Conservation (phyloP, 805 yeast species). For the Metschnikowia hibisci region DNA sequence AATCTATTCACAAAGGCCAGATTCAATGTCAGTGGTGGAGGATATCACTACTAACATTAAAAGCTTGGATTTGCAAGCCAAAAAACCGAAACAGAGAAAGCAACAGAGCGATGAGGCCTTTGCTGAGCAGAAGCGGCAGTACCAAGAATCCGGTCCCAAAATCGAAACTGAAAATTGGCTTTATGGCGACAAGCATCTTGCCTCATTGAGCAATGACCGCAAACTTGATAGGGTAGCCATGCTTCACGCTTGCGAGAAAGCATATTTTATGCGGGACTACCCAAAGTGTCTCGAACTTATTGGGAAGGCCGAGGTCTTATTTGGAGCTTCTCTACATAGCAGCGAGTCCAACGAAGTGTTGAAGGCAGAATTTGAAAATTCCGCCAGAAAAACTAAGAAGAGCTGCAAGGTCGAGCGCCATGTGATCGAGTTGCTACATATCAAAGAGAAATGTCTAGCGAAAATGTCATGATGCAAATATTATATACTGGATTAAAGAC, state of each 20-base stretch:
- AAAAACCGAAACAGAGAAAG: constrained; percentile 43
- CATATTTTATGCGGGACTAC: constrained; percentile 56
- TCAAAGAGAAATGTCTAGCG: constrained; percentile 34
- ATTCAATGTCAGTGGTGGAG: neutral
- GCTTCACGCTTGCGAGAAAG: constrained; percentile 58
- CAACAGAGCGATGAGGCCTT: constrained; percentile 69
- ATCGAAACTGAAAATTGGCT: constrained; percentile 47
- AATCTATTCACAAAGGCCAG: too few relatives aligned
- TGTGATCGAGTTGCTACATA: constrained; percentile 45
- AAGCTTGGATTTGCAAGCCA: neutral
- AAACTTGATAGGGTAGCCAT: constrained; percentile 56
- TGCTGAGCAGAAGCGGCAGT: constrained; percentile 47
- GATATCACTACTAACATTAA: neutral
- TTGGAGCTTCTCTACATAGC: constrained; percentile 21
- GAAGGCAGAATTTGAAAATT: constrained; percentile 16
- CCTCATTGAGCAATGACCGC: constrained; percentile 25
- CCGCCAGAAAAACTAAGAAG: constrained; percentile 26
- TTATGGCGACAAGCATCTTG: constrained; percentile 21
- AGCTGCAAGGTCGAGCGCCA: constrained; percentile 45
- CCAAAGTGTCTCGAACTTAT: constrained; percentile 46
- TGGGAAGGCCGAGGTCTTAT: constrained; percentile 31
- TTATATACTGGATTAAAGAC: neutral
- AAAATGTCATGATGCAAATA: constrained; percentile 10
- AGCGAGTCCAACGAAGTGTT: constrained; percentile 23
- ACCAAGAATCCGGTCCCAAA: constrained; percentile 53